Evolutionary conservation across 768 basidiomycete species (phyloP).

Genomic region (Boletales sp.): DNA sequence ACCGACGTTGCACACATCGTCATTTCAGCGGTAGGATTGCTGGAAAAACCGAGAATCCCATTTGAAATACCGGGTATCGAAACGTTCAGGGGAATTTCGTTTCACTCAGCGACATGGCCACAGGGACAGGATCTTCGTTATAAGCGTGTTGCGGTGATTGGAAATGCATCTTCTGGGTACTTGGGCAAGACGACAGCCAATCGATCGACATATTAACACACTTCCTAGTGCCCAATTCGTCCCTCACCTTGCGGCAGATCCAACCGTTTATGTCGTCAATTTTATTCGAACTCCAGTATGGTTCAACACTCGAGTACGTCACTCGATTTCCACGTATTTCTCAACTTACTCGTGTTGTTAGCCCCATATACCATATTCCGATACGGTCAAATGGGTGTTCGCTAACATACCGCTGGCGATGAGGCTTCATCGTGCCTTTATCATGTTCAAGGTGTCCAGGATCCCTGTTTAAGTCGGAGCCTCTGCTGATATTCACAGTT

Average conservation of each 20-base stretch:
- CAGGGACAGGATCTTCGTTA: conserved; percentile 35
- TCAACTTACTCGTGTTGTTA: conserved; percentile 29
- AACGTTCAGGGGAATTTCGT: conserved; percentile 45
- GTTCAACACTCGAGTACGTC: conserved; percentile 50
- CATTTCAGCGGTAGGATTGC: conserved; percentile 47
- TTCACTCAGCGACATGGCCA: conserved; percentile 55
- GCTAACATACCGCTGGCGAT: conserved; percentile 49
- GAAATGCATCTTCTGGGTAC: conserved; percentile 65
- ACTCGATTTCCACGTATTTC: neutral
- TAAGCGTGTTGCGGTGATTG: conserved; percentile 45
- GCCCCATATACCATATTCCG: conserved; percentile 38
- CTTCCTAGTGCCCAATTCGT: conserved; percentile 56
- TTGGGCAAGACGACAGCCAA: conserved; percentile 7
- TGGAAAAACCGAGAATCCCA: conserved; percentile 43
- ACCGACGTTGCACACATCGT: conserved; percentile 42
- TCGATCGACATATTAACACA: conserved; percentile 1
- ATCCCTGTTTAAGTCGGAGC: no score
- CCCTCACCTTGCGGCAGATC: conserved; percentile 49
- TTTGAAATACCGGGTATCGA: conserved; percentile 33
- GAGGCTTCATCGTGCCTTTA: conserved; percentile 46
- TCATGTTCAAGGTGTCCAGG: conserved; percentile 43
- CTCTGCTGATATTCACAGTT: conserved; percentile 7
- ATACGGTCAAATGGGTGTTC: conserved; percentile 48
- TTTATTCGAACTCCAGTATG: conserved; percentile 61
- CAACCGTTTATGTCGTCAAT: conserved; percentile 51